A percentile compares a stretch with the other conserved stretches of the same genome.
phyloP scores from a whole-genome alignment of 2,329 filamentous ascomycete species.

The Colletotrichum sp. region DNA sequence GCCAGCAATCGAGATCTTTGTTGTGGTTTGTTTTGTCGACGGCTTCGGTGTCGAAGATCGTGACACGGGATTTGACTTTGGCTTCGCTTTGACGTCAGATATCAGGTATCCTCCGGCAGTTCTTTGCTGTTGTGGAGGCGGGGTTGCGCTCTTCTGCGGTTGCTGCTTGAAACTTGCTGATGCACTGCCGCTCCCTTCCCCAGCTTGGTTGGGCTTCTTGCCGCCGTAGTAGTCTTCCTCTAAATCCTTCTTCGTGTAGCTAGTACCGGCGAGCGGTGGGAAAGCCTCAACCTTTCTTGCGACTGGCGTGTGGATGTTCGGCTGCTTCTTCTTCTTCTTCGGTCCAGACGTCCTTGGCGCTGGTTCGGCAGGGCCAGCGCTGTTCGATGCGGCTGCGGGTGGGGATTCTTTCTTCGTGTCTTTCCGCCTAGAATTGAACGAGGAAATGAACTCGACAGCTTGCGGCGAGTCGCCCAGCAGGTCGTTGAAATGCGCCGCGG shows the following conservation, averaged over 20 bases:
- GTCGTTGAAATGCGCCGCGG: slow-evolving; percentile 85
- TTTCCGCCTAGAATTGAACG: slow-evolving; percentile 74
- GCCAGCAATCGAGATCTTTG: slow-evolving; percentile 76
- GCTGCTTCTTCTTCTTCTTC: slow-evolving; percentile 62
- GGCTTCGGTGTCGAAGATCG: slow-evolving; percentile 62
- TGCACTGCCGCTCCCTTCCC: slow-evolving; percentile 36
- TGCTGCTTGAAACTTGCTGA: slow-evolving; percentile 41
- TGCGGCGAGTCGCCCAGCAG: slow-evolving; percentile 86
- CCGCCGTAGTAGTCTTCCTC: slow-evolving; percentile 80
- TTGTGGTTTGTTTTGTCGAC: slow-evolving; percentile 42
- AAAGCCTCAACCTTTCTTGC: slow-evolving; percentile 68
- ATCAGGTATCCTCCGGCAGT: slow-evolving; percentile 81
- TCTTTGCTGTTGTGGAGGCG: slow-evolving; percentile 45
- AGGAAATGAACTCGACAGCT: slow-evolving; percentile 76
- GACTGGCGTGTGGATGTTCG: slow-evolving; percentile 66
- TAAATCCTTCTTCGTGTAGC: slow-evolving; percentile 75
- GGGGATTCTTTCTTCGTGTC: slow-evolving; percentile 36
- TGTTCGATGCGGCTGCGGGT: neutral
- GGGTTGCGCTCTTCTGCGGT: slow-evolving; percentile 21
- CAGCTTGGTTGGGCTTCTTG: slow-evolving; percentile 45
- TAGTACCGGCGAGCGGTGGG: slow-evolving; percentile 66
- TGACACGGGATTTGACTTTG: slow-evolving; percentile 56
- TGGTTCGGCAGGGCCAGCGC: slow-evolving; percentile 32
- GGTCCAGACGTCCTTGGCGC: slow-evolving; percentile 51
- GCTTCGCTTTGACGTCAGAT: slow-evolving; percentile 73